Base-by-base conservation (phyloP, 805 yeast species). In the Metschnikowia cubensis region DNA sequence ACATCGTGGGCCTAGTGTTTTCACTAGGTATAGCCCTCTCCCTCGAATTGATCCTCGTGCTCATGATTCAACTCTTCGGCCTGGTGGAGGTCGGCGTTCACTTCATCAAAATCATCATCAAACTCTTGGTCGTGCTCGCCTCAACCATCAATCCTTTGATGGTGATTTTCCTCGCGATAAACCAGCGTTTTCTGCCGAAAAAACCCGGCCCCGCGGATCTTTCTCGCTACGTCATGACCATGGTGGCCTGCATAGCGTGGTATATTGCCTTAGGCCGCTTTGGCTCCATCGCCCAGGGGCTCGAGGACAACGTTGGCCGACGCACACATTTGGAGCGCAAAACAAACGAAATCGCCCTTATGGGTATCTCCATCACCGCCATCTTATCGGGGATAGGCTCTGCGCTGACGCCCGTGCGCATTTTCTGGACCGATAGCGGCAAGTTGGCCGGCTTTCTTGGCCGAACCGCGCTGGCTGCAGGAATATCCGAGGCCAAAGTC, bases 371-470 rank as follows among this genome's bases (percentile, higher is more conserved):
- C n/a, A 70, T 76, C 45, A 68, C 80, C 47, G 79, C 82, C 0
- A 54, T 76, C 0, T 62, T 80, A 17, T 77, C 80, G 10, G 84
- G 84, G 2, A 69, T 79, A 39, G 84, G 83, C 1, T 74, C 80
- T 6, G 63, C 75, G 13, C 71, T 80, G 38, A 76, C 80, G 0
- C 74, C 81, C 7, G 71, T 52, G 33, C 50, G 51, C 20, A 49
- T 34, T 17, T 53, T 52, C 35, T 51, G 55, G 55, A 33, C 45
- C 8, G 45, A 50, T 31, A 45, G 50, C 34, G 36, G 35, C 17
- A 11, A 34, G 38, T 39, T 32, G 34, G 38, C 29, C 8, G 22
- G 25, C 1, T 6, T 11, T 13, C 25, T 35, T 25, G 36, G 41
- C 13, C 35, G 43, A 4, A 3, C 21, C 11, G 35, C 13, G 35